These are phyloP conservation scores for Acanthamoeba lenticulata DNA, from an alignment of 208 protist genomes.

Conservation along the genomic window DNA sequence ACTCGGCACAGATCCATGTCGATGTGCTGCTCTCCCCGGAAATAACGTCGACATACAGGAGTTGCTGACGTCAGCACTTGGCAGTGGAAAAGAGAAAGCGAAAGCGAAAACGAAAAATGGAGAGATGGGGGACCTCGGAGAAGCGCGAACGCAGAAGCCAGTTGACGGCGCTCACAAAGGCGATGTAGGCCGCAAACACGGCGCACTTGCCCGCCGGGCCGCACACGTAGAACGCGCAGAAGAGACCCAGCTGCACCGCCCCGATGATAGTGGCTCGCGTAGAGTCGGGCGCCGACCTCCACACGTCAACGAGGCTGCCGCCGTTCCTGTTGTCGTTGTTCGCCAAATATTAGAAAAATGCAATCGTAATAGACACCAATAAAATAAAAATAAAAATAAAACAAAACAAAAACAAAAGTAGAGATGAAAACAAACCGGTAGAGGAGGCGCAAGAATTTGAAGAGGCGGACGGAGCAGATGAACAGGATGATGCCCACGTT, in stretches of 20 bases:
- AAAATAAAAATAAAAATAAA: not conserved
- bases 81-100: not conserved
- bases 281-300: not conserved
- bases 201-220: not conserved
- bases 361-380: not conserved
- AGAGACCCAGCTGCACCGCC: not conserved
- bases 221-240: not conserved
- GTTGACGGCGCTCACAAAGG: not conserved
- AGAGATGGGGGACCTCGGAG: not conserved
- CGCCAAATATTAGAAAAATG: not conserved
- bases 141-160: not conserved
- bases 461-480: not conserved
- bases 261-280: slow-evolving; percentile 5
- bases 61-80: not conserved
- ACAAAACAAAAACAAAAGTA: no score
- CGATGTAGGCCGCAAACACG: not conserved
- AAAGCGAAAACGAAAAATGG: not conserved
- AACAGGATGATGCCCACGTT: not conserved
- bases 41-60: not conserved
- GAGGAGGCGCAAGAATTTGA: not conserved
- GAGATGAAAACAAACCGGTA: not conserved
- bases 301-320: slow-evolving; percentile 14
- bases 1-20: not conserved
- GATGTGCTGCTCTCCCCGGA: not conserved
- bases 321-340: not conserved